Percentiles rank a stretch among this genome's conserved stretches.
These are phyloP conservation scores for Meripilus lineatus DNA, from an alignment of 1,284 basidiomycete species.

Conservation along the genomic window DNA sequence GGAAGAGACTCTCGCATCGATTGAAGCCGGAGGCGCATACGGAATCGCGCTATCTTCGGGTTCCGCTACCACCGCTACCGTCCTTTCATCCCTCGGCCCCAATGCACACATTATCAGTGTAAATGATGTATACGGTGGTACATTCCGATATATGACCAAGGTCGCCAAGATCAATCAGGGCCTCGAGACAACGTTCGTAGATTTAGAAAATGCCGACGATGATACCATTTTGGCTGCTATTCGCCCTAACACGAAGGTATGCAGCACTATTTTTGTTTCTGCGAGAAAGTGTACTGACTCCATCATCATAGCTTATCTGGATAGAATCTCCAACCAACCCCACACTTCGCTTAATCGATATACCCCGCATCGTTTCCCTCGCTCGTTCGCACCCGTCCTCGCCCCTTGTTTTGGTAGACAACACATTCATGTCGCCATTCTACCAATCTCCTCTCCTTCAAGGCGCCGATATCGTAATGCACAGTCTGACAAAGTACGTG, in stretches of 20 bases:
- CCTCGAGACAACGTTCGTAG: conserved; percentile 79
- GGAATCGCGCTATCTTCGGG: conserved; percentile 85
- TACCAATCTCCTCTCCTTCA: conserved; percentile 85
- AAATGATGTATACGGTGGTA: conserved; percentile 93
- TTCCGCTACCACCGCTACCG: conserved; percentile 81
- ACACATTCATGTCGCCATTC: conserved; percentile 91
- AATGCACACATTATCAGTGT: conserved; percentile 83
- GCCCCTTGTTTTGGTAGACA: conserved; percentile 85
- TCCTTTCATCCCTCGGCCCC: conserved; percentile 72
- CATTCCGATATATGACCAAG: conserved; percentile 79
- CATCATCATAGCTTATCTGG: conserved; percentile 92
- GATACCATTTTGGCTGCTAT: conserved; percentile 63
- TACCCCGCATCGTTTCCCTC: conserved; percentile 60
- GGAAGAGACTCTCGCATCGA: conserved; percentile 67
- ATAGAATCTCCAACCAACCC: conserved; percentile 96
- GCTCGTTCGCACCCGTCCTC: conserved; percentile 51
- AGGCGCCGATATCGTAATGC: conserved; percentile 80
- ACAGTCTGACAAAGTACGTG: conserved; percentile 88
- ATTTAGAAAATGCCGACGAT: conserved; percentile 70
- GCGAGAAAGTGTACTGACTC: too few relatives aligned
- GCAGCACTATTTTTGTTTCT: conserved; percentile 16
- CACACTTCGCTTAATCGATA: conserved; percentile 82
- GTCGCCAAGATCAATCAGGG: conserved; percentile 74
- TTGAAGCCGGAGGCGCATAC: conserved; percentile 70
- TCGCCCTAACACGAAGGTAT: conserved; percentile 76